phyloP scores from a whole-genome alignment of 2,329 filamentous ascomycete species.

The Basipetospora chlamydospora region DNA sequence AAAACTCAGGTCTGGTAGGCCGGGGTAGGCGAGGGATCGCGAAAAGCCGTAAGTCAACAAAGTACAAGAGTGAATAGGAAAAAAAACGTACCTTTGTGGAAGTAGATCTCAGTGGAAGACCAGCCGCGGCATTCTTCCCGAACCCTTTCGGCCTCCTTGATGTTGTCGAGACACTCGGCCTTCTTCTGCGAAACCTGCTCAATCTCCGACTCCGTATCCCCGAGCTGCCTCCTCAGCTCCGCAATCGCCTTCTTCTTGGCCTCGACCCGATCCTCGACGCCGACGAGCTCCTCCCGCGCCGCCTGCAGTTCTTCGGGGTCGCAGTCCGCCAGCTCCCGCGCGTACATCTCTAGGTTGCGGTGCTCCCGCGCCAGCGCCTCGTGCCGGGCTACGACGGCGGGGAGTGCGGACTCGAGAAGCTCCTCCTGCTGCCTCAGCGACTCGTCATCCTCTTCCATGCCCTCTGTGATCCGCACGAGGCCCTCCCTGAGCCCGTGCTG shows the following conservation, averaged over 20 bases:
- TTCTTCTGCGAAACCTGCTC: conserved; percentile 52
- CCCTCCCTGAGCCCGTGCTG: conserved; percentile 69
- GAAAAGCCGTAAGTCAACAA: too few species aligned
- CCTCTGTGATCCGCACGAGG: conserved; percentile 58
- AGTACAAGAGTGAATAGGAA: too few species aligned
- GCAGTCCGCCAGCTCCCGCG: conserved; percentile 60
- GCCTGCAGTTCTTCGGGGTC: conserved; percentile 65
- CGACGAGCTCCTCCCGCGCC: conserved; percentile 53
- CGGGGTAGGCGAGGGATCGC: too few species aligned
- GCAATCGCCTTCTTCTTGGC: conserved; percentile 54
- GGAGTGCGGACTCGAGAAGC: conserved; percentile 53
- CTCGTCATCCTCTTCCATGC: conserved; percentile 61
- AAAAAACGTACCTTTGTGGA: conserved; percentile 58
- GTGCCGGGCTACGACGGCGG: conserved; percentile 45
- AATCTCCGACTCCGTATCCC: conserved; percentile 51
- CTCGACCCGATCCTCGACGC: conserved; percentile 53
- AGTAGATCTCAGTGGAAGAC: conserved; percentile 66
- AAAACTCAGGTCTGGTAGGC: too few species aligned
- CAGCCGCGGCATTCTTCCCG: conserved; percentile 83
- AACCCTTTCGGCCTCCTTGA: conserved; percentile 67
- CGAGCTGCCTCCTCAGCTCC: conserved; percentile 50
- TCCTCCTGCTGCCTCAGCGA: conserved; percentile 53
- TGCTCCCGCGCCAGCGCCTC: conserved; percentile 49
- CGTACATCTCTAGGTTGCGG: conserved; percentile 53
- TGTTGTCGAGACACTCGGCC: conserved; percentile 54